These are phyloP conservation scores for Drosera spatulata DNA, from an alignment of 179 eudicot genomes.

Conservation along the genomic window DNA sequence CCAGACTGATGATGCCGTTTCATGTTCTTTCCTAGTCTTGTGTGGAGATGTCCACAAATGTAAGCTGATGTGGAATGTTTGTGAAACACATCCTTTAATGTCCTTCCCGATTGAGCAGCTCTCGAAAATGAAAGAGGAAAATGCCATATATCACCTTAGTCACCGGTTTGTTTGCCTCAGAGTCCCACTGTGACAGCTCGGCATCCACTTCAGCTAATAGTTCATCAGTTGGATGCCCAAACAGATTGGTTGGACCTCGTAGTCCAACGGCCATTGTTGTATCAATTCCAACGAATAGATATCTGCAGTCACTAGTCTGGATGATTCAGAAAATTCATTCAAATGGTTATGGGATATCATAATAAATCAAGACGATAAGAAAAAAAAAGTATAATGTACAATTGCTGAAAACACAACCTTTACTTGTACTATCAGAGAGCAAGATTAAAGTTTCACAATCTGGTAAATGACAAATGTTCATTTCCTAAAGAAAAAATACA, in stretches of 20 bases:
- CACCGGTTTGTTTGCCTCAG: constrained; percentile 35
- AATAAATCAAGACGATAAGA: not conserved
- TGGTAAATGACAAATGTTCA: too few species aligned
- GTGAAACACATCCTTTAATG: constrained; percentile 54
- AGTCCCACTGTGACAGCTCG: constrained; percentile 72
- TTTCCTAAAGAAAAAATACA: too few species aligned
- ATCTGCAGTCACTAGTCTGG: constrained; percentile 62
- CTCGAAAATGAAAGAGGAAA: constrained; percentile 87
- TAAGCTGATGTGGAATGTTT: constrained; percentile 65
- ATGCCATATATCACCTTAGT: constrained; percentile 78
- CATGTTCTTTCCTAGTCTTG: constrained; percentile 67
- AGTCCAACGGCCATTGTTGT: constrained; percentile 69
- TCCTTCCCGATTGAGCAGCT: constrained; percentile 60
- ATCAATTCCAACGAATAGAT: constrained; percentile 90
- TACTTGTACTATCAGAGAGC: too few species aligned
- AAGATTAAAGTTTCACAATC: too few species aligned
- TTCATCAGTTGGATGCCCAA: constrained; percentile 84
- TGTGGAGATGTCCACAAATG: constrained; percentile 87
- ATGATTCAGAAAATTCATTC: constrained; percentile 8
- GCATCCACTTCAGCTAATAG: constrained; percentile 52
- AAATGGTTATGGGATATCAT: not conserved
- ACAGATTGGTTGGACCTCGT: constrained; percentile 90
- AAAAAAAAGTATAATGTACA: too few species aligned
- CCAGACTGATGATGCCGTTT: constrained; percentile 57
- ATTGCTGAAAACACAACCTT: too few species aligned